phyloP scores from a whole-genome alignment of 2,329 filamentous ascomycete species.

The Aspergillus versicolor region DNA sequence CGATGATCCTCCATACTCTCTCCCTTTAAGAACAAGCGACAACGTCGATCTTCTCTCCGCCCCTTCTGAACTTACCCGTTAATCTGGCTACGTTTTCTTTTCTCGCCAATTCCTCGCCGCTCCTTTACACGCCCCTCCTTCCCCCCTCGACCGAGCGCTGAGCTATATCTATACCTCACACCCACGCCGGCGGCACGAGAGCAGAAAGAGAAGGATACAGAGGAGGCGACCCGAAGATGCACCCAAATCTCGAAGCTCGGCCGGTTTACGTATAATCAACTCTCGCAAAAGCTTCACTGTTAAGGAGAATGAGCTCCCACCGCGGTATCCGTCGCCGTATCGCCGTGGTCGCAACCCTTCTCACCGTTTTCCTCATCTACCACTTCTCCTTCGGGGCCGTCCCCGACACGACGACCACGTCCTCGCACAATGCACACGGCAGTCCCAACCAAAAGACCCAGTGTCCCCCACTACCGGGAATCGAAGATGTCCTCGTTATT shows the following conservation, averaged over 20 bases:
- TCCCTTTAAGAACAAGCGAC: neutral
- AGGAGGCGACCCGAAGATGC: neutral
- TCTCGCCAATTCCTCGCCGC: neutral
- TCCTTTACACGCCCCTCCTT: neutral
- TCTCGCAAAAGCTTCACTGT: neutral
- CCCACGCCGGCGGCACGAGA: neutral
- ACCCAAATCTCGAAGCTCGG: neutral
- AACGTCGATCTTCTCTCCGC: constrained; percentile 5
- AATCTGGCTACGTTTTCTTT: neutral
- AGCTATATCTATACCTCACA: neutral
- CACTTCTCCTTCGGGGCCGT: constrained; percentile 60
- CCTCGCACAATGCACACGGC: constrained; percentile 8
- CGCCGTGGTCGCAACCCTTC: constrained; percentile 53
- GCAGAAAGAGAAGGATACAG: neutral
- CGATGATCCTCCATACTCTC: constrained; percentile 19
- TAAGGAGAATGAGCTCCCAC: constrained; percentile 43
- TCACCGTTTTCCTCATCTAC: constrained; percentile 56
- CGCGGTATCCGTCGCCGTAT: constrained; percentile 36
- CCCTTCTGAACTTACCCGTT: neutral
- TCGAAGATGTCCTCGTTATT: constrained; percentile 56
- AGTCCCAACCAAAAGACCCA: neutral
- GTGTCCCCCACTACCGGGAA: constrained; percentile 40
- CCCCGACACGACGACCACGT: constrained; percentile 48
- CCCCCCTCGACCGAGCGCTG: neutral
- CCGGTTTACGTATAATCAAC: neutral